Base-by-base conservation (phyloP, 495 filamentous ascomycete species). In the Poronia punctata region DNA sequence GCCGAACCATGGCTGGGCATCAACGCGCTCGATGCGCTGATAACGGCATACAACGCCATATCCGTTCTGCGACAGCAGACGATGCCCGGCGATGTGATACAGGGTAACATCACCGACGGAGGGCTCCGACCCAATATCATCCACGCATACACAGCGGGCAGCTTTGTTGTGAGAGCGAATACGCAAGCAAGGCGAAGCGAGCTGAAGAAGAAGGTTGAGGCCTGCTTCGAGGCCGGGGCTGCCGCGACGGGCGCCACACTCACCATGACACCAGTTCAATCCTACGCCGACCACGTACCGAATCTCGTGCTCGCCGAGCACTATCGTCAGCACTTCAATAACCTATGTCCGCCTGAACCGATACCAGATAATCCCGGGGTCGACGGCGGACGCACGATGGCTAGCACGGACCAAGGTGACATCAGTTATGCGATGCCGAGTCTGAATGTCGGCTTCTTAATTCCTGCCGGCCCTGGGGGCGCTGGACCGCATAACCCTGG, bases 341-440 rank as follows among this genome's bases (percentile, higher is more conserved):
- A 34, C 10, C 67, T 76, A 11, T 68, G 66, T 9, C 54, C 65
- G 11, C 40, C 48, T 3, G 38, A 51, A 2, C 48, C 42, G 8
- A 72, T 79, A 5, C 56, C 72, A 0, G 64, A 61, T 26, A 58
- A 59, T 14, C 55, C 53, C 7, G 64, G 72, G 12, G 51, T 76
- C 7, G 70, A 74, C 35, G 60, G 61, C 7, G 74, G 67, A 4
- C 70, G 66, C 3, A 74, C 72, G 0, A 67, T 69, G 62, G 72
- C 76, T 14, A 79, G 76, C 58, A 75, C 64, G 18, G 75, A 72
- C 38, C 70, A 75, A 69, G 80, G 80, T 0, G 72, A 84, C 50
- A 67, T 86, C 43, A 80, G 75, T 52, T 73, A 83, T 49, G 67
- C 71, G 1, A 68, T 80, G 48, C 82, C 81, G 15, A 79, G 74